A percentile compares a stretch with the other conserved stretches of the same genome.
Evolutionary conservation across 148 eudicot genomes (phyloP).

Genomic region (Amaranthus cruentus): DNA sequence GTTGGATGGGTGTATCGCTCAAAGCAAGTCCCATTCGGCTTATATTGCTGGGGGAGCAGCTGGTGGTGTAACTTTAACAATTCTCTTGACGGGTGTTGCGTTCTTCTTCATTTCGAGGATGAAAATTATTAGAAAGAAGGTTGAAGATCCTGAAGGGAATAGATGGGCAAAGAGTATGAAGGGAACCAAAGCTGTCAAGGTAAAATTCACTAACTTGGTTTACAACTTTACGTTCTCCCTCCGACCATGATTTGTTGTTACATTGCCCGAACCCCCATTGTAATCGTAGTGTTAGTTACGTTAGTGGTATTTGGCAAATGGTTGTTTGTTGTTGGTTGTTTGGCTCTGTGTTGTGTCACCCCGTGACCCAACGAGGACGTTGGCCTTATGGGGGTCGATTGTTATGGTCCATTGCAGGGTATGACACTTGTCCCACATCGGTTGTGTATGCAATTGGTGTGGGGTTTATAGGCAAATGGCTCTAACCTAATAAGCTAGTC

Average conservation of each 20-base stretch:
- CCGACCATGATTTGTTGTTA: background rate
- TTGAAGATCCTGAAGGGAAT: slow-evolving; percentile 46
- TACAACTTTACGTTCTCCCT: background rate
- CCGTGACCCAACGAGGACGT: no score
- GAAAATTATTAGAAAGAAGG: slow-evolving; percentile 33
- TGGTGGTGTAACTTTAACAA: slow-evolving; percentile 30
- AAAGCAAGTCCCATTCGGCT: slow-evolving; percentile 16
- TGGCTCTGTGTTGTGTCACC: no score
- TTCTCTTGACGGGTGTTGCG: slow-evolving; percentile 24
- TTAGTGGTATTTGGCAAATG: no score
- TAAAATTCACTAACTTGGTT: slow-evolving; percentile 11
- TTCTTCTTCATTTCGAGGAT: slow-evolving; percentile 28
- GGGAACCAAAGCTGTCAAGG: slow-evolving; percentile 44
- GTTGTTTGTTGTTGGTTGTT: no score
- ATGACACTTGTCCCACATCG: no score
- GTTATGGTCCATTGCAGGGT: no score
- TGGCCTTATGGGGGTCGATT: no score
- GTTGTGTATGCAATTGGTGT: no score
- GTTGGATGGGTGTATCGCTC: slow-evolving; percentile 17
- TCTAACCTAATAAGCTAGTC: no score
- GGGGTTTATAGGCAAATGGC: no score
- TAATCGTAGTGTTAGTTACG: no score
- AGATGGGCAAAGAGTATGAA: slow-evolving; percentile 50
- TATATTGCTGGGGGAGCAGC: slow-evolving; percentile 28
- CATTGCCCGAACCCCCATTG: no score